These are phyloP conservation scores for Ziziphus jujuba DNA, from an alignment of 306 rosid genomes.

Conservation along the genomic window DNA sequence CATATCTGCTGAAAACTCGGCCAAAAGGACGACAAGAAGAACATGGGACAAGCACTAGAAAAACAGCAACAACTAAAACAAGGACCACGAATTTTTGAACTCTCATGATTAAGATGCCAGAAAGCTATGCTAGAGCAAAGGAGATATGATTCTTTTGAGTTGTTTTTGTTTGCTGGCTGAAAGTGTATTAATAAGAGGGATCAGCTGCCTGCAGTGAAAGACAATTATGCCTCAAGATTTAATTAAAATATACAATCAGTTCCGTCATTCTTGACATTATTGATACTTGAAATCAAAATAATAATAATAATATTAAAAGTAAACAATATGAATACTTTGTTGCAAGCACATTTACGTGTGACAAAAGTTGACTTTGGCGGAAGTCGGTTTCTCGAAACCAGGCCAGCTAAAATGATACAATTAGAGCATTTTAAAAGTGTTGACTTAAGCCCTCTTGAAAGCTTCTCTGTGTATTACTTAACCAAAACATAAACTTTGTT, in stretches of 20 bases:
- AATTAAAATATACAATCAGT: background rate
- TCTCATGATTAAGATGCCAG: constrained; percentile 32
- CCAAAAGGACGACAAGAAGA: constrained; percentile 27
- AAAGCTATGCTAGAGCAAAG: background rate
- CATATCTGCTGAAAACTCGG: constrained; percentile 18
- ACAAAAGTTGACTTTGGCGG: constrained; percentile 47
- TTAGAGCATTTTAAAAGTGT: background rate
- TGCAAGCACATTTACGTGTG: constrained; percentile 13
- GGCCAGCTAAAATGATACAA: constrained; percentile 7
- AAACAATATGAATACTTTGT: too few relatives aligned
- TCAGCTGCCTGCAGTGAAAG: background rate
- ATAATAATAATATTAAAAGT: too few relatives aligned
- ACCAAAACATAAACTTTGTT: too few relatives aligned
- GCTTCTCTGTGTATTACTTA: too few relatives aligned
- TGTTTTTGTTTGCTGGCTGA: constrained; percentile 11
- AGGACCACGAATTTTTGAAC: constrained; percentile 30
- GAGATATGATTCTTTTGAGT: background rate
- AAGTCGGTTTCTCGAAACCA: constrained; percentile 21
- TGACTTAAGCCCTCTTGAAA: background rate
- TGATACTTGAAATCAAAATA: too few relatives aligned
- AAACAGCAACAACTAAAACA: constrained; percentile 30
- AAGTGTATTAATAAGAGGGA: constrained; percentile 21
- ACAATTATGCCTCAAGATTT: background rate
- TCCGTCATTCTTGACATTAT: background rate
- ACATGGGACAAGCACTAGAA: constrained; percentile 33